Percentiles rank a stretch among this genome's conserved stretches.
Evolutionary conservation across 441 rosid species (phyloP).

Genomic region (Pelargonium myrrhifolium): DNA sequence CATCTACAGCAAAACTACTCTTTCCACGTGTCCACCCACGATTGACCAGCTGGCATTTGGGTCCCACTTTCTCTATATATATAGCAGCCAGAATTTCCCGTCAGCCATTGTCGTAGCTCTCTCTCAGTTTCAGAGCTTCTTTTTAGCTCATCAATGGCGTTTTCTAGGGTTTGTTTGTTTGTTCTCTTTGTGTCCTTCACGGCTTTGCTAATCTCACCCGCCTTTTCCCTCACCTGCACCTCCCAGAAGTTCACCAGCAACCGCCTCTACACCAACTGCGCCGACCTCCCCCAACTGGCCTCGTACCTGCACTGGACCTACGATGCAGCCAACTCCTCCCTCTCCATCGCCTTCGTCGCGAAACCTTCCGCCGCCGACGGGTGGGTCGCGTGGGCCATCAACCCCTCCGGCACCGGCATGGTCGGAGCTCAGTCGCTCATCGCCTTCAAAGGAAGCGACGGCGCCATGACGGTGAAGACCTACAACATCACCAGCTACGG

Average conservation of each 20-base stretch:
- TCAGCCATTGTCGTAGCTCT: no score
- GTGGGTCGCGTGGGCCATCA: conserved; percentile 82
- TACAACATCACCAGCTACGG: conserved; percentile 37
- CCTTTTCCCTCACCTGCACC: conserved; percentile 41
- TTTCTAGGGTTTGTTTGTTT: no score
- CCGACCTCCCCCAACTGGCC: conserved; percentile 40
- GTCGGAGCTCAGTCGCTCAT: conserved; percentile 57
- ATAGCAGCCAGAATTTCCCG: no score
- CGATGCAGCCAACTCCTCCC: conserved; percentile 62
- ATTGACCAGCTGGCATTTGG: no score
- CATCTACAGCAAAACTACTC: no score
- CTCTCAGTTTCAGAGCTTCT: no score
- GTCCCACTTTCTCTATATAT: no score
- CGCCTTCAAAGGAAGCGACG: conserved; percentile 35
- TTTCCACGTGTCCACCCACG: no score
- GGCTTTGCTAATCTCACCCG: conserved; percentile 33
- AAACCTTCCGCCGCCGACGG: conserved; percentile 39
- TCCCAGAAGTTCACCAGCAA: conserved; percentile 34
- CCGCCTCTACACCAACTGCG: conserved; percentile 32
- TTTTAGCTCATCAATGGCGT: no score
- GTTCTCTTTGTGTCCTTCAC: conserved; percentile 2
- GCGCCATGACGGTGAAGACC: conserved; percentile 29
- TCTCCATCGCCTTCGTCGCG: conserved; percentile 65
- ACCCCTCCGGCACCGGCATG: conserved; percentile 56
- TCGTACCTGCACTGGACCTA: conserved; percentile 63